Conservation (phyloP, 352 stramenopile species). For the Pythium phragmiticola region DNA sequence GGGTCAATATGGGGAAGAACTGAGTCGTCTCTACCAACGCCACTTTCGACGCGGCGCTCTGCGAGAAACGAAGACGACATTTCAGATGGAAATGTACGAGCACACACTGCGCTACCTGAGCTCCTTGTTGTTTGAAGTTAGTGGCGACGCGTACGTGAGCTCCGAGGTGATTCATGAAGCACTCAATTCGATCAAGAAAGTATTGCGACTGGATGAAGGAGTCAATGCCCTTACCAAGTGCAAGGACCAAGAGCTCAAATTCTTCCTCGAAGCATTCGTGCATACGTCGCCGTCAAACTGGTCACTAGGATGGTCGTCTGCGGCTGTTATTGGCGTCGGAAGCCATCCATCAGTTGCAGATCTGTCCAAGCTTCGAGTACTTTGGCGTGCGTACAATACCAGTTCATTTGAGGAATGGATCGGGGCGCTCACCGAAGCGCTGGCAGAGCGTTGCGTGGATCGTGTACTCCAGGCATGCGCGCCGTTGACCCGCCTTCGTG, state of each 20-base stretch:
- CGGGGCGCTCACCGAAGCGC: slow-evolving; percentile 41
- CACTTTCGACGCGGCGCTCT: slow-evolving; percentile 62
- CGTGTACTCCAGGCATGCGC: slow-evolving; percentile 51
- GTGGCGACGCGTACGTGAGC: neutral
- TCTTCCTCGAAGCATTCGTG: slow-evolving; percentile 56
- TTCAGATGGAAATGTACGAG: slow-evolving; percentile 57
- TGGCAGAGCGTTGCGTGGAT: slow-evolving; percentile 42
- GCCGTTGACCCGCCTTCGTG: slow-evolving; percentile 35
- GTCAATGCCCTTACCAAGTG: slow-evolving; percentile 34
- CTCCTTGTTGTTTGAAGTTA: slow-evolving; percentile 66
- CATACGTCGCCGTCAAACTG: slow-evolving; percentile 50
- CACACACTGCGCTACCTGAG: slow-evolving; percentile 54
- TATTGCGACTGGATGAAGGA: slow-evolving; percentile 48
- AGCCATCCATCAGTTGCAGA: neutral
- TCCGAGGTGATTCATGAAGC: slow-evolving; percentile 43
- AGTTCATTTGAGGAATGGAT: slow-evolving; percentile 63
- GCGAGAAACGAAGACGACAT: slow-evolving; percentile 46
- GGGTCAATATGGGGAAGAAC: slow-evolving; percentile 40
- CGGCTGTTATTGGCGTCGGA: neutral
- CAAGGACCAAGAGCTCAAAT: slow-evolving; percentile 64
- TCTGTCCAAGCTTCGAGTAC: slow-evolving; percentile 10
- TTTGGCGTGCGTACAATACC: slow-evolving; percentile 39
- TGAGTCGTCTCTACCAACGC: slow-evolving; percentile 52
- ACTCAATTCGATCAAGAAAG: slow-evolving; percentile 44
- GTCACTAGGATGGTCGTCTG: slow-evolving; percentile 32